Percentiles rank a stretch among this genome's conserved stretches.
Evolutionary conservation across 768 basidiomycete genomes (phyloP).

Genomic region (Leccinum rimulosum): DNA sequence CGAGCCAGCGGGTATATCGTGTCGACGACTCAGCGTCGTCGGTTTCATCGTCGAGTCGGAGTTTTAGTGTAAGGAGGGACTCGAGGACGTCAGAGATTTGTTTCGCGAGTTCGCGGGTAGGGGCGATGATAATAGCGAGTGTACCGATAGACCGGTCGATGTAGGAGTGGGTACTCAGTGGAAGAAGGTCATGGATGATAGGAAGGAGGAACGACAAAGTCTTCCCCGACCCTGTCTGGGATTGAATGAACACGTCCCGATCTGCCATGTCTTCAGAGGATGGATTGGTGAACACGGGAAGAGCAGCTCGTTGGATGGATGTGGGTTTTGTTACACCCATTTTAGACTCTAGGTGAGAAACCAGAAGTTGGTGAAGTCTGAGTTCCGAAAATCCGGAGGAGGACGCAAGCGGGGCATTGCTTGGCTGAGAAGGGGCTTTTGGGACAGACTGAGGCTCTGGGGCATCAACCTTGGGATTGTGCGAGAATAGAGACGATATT

Average conservation of each 20-base stretch:
- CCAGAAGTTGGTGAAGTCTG: conserved; percentile 79
- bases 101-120: conserved; percentile 93
- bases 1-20: conserved; percentile 84
- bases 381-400: conserved; percentile 79
- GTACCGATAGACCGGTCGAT: conserved; percentile 96
- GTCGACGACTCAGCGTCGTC: conserved; percentile 43
- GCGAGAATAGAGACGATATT: conserved; percentile 88
- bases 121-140: conserved; percentile 89
- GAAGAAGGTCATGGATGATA: conserved; percentile 91
- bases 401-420: conserved; percentile 78
- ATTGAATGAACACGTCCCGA: conserved; percentile 89
- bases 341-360: conserved; percentile 73
- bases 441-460: conserved; percentile 30
- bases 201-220: conserved; percentile 92
- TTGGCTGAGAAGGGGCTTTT: conserved; percentile 47
- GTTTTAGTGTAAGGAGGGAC: conserved; percentile 69
- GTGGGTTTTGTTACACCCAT: conserved; percentile 86
- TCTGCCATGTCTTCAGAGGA: conserved; percentile 36
- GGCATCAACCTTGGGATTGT: conserved; percentile 66
- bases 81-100: conserved; percentile 97
- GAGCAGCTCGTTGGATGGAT: conserved; percentile 76
- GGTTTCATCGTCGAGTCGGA: conserved; percentile 55
- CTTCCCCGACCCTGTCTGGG: conserved; percentile 97
- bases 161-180: conserved; percentile 83
- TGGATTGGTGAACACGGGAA: conserved; percentile 57